These are phyloP conservation scores for Podosphaera xanthii DNA, from an alignment of 2,329 filamentous ascomycete species.

Conservation along the genomic window DNA sequence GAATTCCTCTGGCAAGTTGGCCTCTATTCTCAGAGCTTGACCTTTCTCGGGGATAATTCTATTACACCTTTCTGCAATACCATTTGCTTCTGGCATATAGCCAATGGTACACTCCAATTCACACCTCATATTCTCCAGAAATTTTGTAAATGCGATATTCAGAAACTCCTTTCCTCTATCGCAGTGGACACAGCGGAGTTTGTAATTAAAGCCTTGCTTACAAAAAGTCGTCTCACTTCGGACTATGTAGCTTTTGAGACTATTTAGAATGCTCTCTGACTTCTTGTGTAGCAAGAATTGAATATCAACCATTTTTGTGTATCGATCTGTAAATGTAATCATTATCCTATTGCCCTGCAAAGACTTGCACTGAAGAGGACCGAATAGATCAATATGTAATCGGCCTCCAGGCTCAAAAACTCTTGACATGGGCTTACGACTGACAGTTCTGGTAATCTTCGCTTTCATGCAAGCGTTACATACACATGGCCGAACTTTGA, in stretches of 20 bases:
- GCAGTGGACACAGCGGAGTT: neutral
- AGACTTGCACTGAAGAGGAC: neutral
- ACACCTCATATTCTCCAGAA: neutral
- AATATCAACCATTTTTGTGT: neutral
- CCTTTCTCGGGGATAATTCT: neutral
- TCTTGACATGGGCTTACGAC: neutral
- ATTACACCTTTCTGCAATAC: constrained; percentile 1
- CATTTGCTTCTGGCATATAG: constrained; percentile 1
- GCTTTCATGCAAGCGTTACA: neutral
- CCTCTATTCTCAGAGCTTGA: neutral
- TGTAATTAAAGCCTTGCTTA: neutral
- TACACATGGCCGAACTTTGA: neutral
- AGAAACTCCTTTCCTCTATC: constrained; percentile 1
- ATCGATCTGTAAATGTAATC: neutral
- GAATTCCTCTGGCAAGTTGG: neutral
- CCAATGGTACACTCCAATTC: neutral
- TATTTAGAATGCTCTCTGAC: neutral
- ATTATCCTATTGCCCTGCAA: neutral
- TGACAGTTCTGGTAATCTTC: neutral
- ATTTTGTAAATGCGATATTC: neutral
- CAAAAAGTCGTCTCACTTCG: neutral
- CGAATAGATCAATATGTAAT: neutral
- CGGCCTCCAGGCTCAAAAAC: neutral
- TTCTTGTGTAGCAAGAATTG: neutral
- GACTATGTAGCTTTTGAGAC: neutral